These are phyloP conservation scores for Neonothopanus nambi DNA, from an alignment of 1,284 basidiomycete species.

Conservation along the genomic window DNA sequence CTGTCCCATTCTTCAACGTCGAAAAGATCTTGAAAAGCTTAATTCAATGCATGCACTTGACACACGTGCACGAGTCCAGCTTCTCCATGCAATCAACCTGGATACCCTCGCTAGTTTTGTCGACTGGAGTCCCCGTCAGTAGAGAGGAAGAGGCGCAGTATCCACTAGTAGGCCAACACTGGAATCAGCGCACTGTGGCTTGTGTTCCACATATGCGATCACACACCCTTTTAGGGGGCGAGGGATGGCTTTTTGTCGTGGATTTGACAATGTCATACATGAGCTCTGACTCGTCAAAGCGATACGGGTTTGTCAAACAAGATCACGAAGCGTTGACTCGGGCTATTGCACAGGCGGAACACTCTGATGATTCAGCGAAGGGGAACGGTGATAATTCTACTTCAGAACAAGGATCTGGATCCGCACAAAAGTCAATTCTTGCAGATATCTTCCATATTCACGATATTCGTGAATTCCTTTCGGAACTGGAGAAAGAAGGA, in stretches of 20 bases:
- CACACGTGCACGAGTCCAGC: background rate
- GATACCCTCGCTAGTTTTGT: background rate
- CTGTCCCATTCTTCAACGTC: background rate
- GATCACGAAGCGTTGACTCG: background rate
- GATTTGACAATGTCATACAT: background rate
- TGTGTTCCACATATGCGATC: background rate
- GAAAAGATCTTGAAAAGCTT: background rate
- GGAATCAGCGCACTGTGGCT: background rate
- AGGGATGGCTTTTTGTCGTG: conserved; percentile 1
- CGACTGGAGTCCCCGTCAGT: background rate
- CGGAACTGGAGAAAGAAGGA: conserved; percentile 1
- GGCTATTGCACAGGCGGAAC: background rate
- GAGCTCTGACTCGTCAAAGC: background rate
- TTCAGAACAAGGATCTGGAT: background rate
- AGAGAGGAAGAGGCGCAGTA: background rate
- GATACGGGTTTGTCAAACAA: background rate
- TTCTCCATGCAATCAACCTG: background rate
- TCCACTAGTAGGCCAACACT: background rate
- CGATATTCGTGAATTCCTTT: background rate
- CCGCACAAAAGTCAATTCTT: background rate
- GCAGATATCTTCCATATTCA: background rate
- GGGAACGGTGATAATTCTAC: background rate
- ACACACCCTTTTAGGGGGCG: background rate
- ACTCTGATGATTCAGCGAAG: background rate
- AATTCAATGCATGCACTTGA: too few species aligned